Conservation (phyloP, 352 stramenopile species). For the Phytophthora aleatoria region DNA sequence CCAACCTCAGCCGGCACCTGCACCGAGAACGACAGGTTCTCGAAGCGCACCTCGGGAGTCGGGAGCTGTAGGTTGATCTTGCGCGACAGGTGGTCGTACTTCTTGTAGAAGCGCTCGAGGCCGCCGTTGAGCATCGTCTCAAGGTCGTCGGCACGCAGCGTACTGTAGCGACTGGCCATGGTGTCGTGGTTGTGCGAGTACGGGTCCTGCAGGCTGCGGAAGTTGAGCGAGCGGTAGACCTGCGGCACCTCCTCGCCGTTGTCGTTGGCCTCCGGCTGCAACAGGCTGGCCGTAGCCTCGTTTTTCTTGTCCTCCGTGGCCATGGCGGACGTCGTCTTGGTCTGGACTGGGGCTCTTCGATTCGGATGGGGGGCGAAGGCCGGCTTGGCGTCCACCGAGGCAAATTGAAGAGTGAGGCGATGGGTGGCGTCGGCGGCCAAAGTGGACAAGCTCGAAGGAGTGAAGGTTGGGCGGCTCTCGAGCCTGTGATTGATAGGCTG, state of each 20-base stretch:
- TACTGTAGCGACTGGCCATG: constrained; percentile 38
- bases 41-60: constrained; percentile 67
- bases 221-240: constrained; percentile 71
- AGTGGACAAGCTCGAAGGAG: background rate
- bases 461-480: background rate
- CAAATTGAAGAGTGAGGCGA: constrained; percentile 38
- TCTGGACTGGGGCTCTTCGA: constrained; percentile 23
- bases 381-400: constrained; percentile 21
- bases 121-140: constrained; percentile 70
- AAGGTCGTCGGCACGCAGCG: constrained; percentile 66
- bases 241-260: constrained; percentile 47
- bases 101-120: constrained; percentile 82
- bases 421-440: constrained; percentile 2
- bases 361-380: constrained; percentile 19
- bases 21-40: constrained; percentile 76
- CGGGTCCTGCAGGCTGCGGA: constrained; percentile 72
- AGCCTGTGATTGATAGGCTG: background rate
- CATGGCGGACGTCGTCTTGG: constrained; percentile 18
- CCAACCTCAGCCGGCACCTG: constrained; percentile 49
- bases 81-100: constrained; percentile 73
- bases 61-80: constrained; percentile 59
- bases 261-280: constrained; percentile 38
- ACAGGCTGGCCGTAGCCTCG: constrained; percentile 27
- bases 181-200: constrained; percentile 54
- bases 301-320: constrained; percentile 23